Percentiles rank a stretch among this genome's conserved stretches.
Conservation (phyloP, 2,329 filamentous ascomycete genomes). For the Trichophyton simii region DNA sequence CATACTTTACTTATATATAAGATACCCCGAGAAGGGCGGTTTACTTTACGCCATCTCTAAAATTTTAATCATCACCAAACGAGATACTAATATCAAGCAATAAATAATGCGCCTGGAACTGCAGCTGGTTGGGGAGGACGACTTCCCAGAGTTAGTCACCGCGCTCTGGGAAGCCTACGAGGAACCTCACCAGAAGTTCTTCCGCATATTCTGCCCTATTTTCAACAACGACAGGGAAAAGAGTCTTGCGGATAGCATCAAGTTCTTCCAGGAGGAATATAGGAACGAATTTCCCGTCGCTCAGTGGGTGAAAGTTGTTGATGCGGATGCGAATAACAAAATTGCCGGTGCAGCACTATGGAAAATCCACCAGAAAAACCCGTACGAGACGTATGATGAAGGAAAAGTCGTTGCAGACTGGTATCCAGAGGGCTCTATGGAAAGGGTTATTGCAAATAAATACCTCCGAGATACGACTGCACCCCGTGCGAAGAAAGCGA, state of each 20-base stretch:
- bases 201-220: conserved; percentile 19
- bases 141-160: conserved; percentile 10
- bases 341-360: conserved; percentile 21
- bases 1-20: too few species aligned
- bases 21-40: too few species aligned
- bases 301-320: conserved; percentile 23
- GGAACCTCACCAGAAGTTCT: conserved; percentile 18
- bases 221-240: conserved; percentile 14
- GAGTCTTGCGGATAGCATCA: conserved; percentile 12
- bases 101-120: conserved; percentile 7
- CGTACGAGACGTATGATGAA: conserved; percentile 14
- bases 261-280: conserved; percentile 17
- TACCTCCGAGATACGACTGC: conserved; percentile 13
- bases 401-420: conserved; percentile 16
- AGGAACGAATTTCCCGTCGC: conserved; percentile 17
- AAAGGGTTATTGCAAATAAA: conserved; percentile 14
- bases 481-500: conserved; percentile 13
- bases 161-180: conserved; percentile 14
- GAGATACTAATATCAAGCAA: not conserved
- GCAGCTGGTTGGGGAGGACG: conserved; percentile 3
- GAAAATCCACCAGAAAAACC: conserved; percentile 21
- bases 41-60: not conserved
- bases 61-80: not conserved
- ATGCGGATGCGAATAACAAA: conserved; percentile 18
- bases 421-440: conserved; percentile 21